These are phyloP conservation scores for Helotiales sp. DNA, from an alignment of 2,329 filamentous ascomycete species.

Conservation along the genomic window DNA sequence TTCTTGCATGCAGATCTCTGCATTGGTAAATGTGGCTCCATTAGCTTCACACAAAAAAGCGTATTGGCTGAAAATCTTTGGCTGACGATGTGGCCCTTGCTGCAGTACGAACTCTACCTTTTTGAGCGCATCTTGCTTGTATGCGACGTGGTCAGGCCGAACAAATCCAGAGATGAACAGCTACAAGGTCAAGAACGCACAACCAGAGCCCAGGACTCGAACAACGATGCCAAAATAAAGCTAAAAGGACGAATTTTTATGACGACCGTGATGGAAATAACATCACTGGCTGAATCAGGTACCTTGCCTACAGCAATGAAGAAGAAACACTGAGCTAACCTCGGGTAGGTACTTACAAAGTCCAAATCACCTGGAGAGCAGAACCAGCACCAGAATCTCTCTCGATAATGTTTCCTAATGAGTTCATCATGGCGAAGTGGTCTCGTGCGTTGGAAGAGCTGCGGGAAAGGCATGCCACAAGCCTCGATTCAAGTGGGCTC, in stretches of 20 bases:
- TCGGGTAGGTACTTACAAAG: not conserved
- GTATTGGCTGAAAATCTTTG: not conserved
- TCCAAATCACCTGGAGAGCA: not conserved
- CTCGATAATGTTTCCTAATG: not conserved
- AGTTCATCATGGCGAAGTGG: not conserved
- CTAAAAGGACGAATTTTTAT: not conserved
- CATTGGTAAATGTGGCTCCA: too few species aligned
- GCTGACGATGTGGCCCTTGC: not conserved
- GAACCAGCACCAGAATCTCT: not conserved
- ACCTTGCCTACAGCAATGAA: too few species aligned
- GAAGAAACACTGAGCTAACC: too few species aligned
- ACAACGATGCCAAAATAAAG: not conserved
- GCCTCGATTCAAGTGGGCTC: too few species aligned
- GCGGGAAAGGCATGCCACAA: not conserved
- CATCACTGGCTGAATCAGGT: too few species aligned
- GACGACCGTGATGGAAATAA: too few species aligned
- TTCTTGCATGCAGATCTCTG: too few species aligned
- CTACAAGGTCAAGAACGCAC: not conserved
- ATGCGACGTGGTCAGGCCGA: not conserved
- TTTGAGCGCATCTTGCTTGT: not conserved
- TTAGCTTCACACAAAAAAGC: not conserved
- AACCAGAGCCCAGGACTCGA: not conserved
- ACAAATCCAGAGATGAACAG: not conserved
- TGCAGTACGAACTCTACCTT: not conserved
- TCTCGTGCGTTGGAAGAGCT: not conserved